Base-by-base conservation (phyloP, 192 early-diverging fungal species). In the Umbelopsis sp. region DNA sequence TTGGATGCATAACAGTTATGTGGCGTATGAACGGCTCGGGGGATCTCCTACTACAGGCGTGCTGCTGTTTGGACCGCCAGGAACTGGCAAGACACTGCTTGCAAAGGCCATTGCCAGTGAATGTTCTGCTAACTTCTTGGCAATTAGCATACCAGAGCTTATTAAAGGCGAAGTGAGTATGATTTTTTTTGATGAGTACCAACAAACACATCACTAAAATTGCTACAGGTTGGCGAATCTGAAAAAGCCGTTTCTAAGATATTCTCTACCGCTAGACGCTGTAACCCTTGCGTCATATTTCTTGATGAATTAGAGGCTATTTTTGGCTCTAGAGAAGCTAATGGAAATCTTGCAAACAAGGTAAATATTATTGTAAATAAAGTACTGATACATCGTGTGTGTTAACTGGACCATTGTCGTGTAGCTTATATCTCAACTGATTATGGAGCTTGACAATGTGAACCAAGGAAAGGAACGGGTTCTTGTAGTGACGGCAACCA, bases 251-350 rank as follows among this genome's bases (percentile, higher is more conserved):
- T 97, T 17, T 84, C 88, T 0, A 77, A 80, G 0, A 74, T 92
- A 8, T 98, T 98, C 76, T 78, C 83, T 49, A 86, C 80, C 0
- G 97, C 96, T 2, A 82, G 79, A 29, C 84, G 85, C 54, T 82
- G 82, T 32, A 86, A 84, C 17, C 96, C 97, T 0, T 91, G 87
- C 69, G 91, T 98, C 34, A 77, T 98, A 16, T 98, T 98, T 81
- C 83, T 98, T 22, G 97, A 98, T 77, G 96, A 98, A 74, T 83
- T 98, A 51, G 97, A 98, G 66, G 90, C 94, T 3, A 79, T 98
- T 31, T 97, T 97, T 81, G 87, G 90, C 26, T 76, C 73, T 11
- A 82, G 91, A 65, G 93, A 93, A 6, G 75, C 77, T 9, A 81
- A 84, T 59, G 93, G 93, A 0, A 85, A 90, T 71, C 79, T 91